phyloP scores from a whole-genome alignment of 1,284 basidiomycete species.

The Cryptococcus floricola region DNA sequence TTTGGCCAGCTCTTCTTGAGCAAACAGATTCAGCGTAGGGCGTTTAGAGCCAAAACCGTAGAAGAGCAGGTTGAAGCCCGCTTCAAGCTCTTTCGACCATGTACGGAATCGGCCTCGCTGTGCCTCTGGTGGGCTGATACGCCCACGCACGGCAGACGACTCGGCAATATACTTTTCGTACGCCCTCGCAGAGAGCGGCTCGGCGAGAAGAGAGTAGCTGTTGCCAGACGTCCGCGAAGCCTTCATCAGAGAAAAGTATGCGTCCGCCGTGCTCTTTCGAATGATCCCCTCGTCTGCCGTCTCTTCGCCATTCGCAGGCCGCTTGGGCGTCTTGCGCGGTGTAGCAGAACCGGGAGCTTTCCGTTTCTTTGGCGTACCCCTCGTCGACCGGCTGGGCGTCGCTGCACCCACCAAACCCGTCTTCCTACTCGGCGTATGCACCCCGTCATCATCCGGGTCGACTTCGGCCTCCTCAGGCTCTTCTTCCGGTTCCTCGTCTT shows the following conservation, averaged over 20 bases:
- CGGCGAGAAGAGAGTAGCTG: constrained; percentile 67
- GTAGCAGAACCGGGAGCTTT: constrained; percentile 18
- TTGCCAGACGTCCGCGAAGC: constrained; percentile 67
- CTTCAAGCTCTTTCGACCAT: constrained; percentile 65
- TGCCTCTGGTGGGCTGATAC: constrained; percentile 5
- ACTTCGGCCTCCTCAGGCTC: constrained; percentile 21
- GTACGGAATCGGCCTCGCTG: constrained; percentile 55
- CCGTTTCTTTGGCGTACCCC: constrained; percentile 16
- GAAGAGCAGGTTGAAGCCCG: constrained; percentile 79
- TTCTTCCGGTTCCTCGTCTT: constrained; percentile 21
- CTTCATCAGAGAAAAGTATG: constrained; percentile 66
- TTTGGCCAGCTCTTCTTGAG: constrained; percentile 55
- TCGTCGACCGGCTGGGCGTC: constrained; percentile 4
- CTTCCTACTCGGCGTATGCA: constrained; percentile 23
- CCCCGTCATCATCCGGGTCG: constrained; percentile 14
- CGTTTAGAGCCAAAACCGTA: constrained; percentile 86
- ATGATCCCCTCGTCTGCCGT: constrained; percentile 34
- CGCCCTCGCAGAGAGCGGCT: constrained; percentile 53
- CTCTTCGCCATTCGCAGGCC: constrained; percentile 8
- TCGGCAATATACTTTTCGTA: constrained; percentile 30
- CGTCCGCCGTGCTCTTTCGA: constrained; percentile 60
- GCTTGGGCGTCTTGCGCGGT: constrained; percentile 18
- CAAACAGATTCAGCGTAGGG: constrained; percentile 67
- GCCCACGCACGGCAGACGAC: constrained; percentile 2
- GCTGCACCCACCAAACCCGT: constrained; percentile 21